Conservation (phyloP, 176 grass and related monocot genomes). For the Avena insularis region DNA sequence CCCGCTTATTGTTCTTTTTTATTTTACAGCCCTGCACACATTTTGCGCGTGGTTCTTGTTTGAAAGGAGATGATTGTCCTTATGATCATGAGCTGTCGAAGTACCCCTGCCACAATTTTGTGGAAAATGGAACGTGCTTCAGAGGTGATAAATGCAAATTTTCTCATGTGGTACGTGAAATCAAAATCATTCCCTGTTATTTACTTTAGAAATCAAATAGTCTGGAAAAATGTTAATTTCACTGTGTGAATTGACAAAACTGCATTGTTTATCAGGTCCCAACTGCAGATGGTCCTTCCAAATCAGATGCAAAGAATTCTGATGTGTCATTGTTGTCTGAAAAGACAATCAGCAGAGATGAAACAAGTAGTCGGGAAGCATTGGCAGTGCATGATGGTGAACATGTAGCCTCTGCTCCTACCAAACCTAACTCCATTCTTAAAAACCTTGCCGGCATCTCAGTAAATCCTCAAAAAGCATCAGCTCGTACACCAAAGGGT, state of each 20-base stretch:
- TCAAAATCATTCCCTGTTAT: conserved; percentile 14
- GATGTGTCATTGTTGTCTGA: conserved; percentile 39
- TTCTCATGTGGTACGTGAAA: conserved; percentile 75
- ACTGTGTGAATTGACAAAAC: background rate
- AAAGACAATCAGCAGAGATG: conserved; percentile 50
- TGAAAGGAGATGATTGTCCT: conserved; percentile 93
- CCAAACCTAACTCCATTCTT: conserved; percentile 35
- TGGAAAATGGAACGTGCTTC: conserved; percentile 69
- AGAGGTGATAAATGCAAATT: conserved; percentile 97
- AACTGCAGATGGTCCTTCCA: conserved; percentile 45
- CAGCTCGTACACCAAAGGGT: conserved; percentile 67
- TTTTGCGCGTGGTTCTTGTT: conserved; percentile 82
- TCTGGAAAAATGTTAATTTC: background rate
- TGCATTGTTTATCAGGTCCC: conserved; percentile 57
- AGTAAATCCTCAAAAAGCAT: conserved; percentile 43
- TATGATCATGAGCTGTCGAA: conserved; percentile 94
- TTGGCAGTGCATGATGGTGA: conserved; percentile 37
- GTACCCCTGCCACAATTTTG: conserved; percentile 85
- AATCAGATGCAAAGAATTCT: conserved; percentile 51
- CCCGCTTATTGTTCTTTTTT: conserved; percentile 29
- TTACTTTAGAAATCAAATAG: conserved; percentile 33
- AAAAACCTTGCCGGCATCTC: conserved; percentile 47
- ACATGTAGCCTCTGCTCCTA: conserved; percentile 41
- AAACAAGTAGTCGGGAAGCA: conserved; percentile 54
- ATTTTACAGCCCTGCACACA: conserved; percentile 73